Percentiles rank a stretch among this genome's conserved stretches.
These are phyloP conservation scores for Aspergillus caelatus DNA, from an alignment of 2,329 filamentous ascomycete genomes.

Conservation along the genomic window DNA sequence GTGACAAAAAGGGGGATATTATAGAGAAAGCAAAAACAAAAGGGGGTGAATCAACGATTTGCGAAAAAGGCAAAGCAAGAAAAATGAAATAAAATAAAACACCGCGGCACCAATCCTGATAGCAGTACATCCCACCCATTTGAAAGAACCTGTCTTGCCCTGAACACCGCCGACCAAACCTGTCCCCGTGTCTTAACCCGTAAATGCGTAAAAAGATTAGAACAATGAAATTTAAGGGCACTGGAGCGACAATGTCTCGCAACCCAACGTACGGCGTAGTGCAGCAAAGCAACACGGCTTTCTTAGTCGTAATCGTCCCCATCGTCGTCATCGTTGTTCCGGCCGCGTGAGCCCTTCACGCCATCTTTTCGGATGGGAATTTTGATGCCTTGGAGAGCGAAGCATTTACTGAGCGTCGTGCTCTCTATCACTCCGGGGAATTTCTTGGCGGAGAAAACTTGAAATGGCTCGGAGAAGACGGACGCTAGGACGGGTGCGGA, in stretches of 20 bases:
- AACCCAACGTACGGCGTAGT: neutral
- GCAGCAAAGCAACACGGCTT: conserved; percentile 4
- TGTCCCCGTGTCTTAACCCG: conserved; percentile 22
- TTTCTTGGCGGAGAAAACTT: conserved; percentile 95
- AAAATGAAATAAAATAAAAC: conserved; percentile 13
- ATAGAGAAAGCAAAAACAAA: neutral
- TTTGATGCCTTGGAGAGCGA: conserved; percentile 92
- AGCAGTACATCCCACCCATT: conserved; percentile 30
- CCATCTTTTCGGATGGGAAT: conserved; percentile 94
- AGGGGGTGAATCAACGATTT: conserved; percentile 1
- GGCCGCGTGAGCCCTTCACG: conserved; percentile 46
- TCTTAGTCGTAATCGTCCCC: conserved; percentile 36
- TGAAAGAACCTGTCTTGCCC: conserved; percentile 20
- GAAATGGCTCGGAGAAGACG: conserved; percentile 85
- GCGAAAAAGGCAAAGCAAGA: conserved; percentile 7
- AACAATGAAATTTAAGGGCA: neutral
- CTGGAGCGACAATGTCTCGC: neutral
- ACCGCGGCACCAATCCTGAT: conserved; percentile 31
- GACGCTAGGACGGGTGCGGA: conserved; percentile 81
- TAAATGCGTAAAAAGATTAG: conserved; percentile 18
- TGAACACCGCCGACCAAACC: conserved; percentile 33
- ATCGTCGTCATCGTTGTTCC: conserved; percentile 38
- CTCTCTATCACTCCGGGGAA: conserved; percentile 97
- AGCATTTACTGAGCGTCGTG: conserved; percentile 86
- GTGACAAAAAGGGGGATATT: neutral